These are phyloP conservation scores for Mercurialis annua DNA, from an alignment of 345 rosid species.

Conservation along the genomic window DNA sequence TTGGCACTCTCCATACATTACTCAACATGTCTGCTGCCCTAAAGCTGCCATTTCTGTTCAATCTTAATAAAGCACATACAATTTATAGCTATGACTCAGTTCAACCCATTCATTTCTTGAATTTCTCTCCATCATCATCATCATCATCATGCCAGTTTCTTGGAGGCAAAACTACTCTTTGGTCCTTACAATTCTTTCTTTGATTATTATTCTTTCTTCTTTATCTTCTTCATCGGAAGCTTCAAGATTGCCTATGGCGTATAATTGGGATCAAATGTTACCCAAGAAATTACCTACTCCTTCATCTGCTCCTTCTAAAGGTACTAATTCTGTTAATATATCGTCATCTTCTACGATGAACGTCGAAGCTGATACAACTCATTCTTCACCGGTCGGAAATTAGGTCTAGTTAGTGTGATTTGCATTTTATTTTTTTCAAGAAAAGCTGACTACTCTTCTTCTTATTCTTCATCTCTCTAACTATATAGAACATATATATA, in stretches of 20 bases:
- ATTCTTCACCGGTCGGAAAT: constrained; percentile 49
- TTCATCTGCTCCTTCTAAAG: constrained; percentile 81
- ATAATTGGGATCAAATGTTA: constrained; percentile 69
- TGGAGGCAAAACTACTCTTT: constrained; percentile 42
- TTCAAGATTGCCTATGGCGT: constrained; percentile 55
- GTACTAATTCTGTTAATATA: constrained; percentile 60
- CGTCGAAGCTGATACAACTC: constrained; percentile 30
- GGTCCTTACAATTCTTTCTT: constrained; percentile 38
- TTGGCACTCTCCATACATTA: constrained; percentile 54
- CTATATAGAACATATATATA: too few relatives aligned
- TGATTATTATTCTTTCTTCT: constrained; percentile 27
- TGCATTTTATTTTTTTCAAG: constrained; percentile 9
- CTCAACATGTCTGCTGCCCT: constrained; percentile 63
- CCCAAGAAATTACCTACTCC: constrained; percentile 80
- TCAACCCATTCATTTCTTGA: constrained; percentile 21
- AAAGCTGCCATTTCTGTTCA: constrained; percentile 28
- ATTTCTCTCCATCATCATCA: constrained; percentile 5
- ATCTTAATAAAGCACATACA: constrained; percentile 11
- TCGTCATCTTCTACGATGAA: constrained; percentile 41
- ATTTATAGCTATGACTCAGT: background rate
- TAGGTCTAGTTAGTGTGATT: constrained; percentile 42
- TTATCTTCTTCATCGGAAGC: constrained; percentile 38
- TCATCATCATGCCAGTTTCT: constrained; percentile 35
- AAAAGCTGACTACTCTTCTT: constrained; percentile 1
- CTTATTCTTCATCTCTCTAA: constrained; percentile 16